phyloP scores from a whole-genome alignment of 805 yeast genomes.

The Barnettozyma salicaria region DNA sequence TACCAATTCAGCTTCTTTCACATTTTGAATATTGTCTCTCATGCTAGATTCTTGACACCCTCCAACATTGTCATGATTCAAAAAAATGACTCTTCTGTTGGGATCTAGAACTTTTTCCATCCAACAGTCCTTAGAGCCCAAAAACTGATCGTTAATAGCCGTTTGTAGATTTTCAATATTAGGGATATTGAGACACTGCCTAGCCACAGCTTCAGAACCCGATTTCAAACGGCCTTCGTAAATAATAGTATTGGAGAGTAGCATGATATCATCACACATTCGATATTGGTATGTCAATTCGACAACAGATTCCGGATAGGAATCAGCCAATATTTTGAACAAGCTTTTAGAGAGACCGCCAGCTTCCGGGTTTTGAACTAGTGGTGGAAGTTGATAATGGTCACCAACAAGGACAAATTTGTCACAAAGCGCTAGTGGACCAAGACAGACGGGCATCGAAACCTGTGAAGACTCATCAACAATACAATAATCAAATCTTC shows the following conservation, averaged over 20 bases:
- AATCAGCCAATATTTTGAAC: conserved; percentile 67
- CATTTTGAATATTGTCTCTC: conserved; percentile 70
- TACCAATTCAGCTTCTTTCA: conserved; percentile 62
- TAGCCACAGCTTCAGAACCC: conserved; percentile 61
- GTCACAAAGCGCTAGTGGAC: conserved; percentile 74
- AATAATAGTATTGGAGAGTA: conserved; percentile 69
- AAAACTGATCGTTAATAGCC: conserved; percentile 3
- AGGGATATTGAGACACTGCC: conserved; percentile 49
- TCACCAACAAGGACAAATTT: conserved; percentile 94
- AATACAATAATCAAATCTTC: conserved; percentile 83
- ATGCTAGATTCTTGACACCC: conserved; percentile 44
- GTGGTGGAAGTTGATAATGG: conserved; percentile 88
- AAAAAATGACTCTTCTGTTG: conserved; percentile 59
- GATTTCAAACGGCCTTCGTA: conserved; percentile 73
- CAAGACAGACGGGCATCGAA: conserved; percentile 83
- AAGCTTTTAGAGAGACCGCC: conserved; percentile 61
- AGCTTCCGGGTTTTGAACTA: conserved; percentile 68
- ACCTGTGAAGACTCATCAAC: conserved; percentile 97
- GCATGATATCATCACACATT: conserved; percentile 88
- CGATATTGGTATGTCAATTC: conserved; percentile 82
- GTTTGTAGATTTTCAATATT: conserved; percentile 15
- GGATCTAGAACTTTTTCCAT: conserved; percentile 49
- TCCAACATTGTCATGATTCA: conserved; percentile 69
- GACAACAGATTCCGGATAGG: conserved; percentile 67
- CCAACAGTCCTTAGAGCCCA: conserved; percentile 39